These are phyloP conservation scores for Marsdenia floribunda DNA, from an alignment of 257 asterid species.

Conservation along the genomic window DNA sequence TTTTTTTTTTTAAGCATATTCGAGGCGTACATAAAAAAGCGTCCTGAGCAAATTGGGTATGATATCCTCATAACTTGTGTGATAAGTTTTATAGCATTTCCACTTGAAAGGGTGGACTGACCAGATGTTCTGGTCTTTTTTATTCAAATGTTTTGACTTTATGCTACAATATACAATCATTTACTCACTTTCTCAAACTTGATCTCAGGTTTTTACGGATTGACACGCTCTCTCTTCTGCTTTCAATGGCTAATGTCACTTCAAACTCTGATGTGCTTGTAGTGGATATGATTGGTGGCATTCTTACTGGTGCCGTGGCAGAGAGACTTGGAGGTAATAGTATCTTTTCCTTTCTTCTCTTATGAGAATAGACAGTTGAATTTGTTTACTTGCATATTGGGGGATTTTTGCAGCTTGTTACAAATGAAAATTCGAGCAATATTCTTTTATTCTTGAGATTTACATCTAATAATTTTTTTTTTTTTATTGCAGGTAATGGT, in stretches of 20 bases:
- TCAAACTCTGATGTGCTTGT: slow-evolving; percentile 77
- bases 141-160: not conserved
- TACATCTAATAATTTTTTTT: not conserved
- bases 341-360: not conserved
- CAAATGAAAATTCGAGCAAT: not conserved
- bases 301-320: slow-evolving; percentile 79
- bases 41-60: slow-evolving; percentile 89
- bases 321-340: slow-evolving; percentile 90
- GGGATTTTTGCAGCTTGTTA: not conserved
- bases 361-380: not conserved
- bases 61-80: slow-evolving; percentile 10
- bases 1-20: slow-evolving; percentile 56
- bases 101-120: not conserved
- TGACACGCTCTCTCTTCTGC: slow-evolving; percentile 80
- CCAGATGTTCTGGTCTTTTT: not conserved
- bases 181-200: not conserved
- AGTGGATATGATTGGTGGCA: slow-evolving; percentile 82
- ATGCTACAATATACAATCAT: not conserved
- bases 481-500: slow-evolving; percentile 59
- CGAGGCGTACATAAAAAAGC: slow-evolving; percentile 89
- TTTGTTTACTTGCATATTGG: slow-evolving; percentile 2
- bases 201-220: slow-evolving; percentile 74
- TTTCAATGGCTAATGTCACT: slow-evolving; percentile 77
- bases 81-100: not conserved
- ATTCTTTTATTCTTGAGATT: not conserved